Evolutionary conservation across 2,329 filamentous ascomycete species (phyloP), one percentile per base, ranked within the genome.

Genomic region (Neoarthrinium moseri): DNA sequence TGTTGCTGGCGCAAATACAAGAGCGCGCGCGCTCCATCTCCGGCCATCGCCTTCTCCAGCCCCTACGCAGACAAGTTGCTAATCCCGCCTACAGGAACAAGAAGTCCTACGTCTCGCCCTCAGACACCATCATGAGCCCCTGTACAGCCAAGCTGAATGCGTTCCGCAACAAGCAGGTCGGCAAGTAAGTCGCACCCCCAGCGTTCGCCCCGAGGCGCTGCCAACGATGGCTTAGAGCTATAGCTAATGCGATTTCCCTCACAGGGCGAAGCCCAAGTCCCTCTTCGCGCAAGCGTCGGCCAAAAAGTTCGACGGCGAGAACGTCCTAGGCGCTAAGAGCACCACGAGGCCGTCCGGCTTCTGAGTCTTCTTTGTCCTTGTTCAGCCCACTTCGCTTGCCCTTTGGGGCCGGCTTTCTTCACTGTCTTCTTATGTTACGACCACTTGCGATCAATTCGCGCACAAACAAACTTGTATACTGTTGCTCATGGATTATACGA

Each of bases 71-170:
- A n/a, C 15, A 20, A 7, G 8, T 2, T 18, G 5, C 29, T 47
- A 32, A 42, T 26, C 6, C 33, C 37, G 17, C 10, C 20, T 35
- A 43, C 49, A 62, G 70, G 55, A 69, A 71, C 42, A 59, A 67
- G 36, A 71, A 75, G 57, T 72, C 78, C 55, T 92, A 91, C 69
- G 75, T 91, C 64, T 91, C 87, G 15, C 89, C 89, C 3, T 91
- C 87, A n/a, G 89, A 95, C 68, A 84, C 83, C 69, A 91, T 95
- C 73, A 88, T 91, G 84, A 91, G 86, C 58, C 89, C 89, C 27
- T 91, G 88, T 68, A 87, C 85, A 15, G 85, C 87, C 66, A 94
- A 94, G 77, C 80, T 94, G 58, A 86, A 78, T 52, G 85, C 86
- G 32, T 82, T 91, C 67, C 87, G 88, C 69, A 88, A 81, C 71